phyloP scores from a whole-genome alignment of 1,139 yeast genomes.

The Candida tetrigidarum region DNA sequence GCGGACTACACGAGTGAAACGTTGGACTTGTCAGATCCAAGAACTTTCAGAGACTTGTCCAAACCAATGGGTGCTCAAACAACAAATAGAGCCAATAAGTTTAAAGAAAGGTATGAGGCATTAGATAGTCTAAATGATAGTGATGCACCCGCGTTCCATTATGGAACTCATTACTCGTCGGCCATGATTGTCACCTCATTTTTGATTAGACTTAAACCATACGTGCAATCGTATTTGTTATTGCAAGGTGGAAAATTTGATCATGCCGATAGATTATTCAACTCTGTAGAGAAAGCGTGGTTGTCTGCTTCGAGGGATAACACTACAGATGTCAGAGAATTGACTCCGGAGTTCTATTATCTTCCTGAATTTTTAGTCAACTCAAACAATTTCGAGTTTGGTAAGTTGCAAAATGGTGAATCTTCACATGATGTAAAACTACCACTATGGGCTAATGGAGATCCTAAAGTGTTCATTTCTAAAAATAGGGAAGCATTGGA shows the following conservation, averaged over 20 bases:
- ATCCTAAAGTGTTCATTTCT: slow-evolving; percentile 69
- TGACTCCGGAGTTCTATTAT: slow-evolving; percentile 83
- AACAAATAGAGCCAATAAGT: slow-evolving; percentile 57
- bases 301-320: slow-evolving; percentile 73
- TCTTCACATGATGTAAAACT: slow-evolving; percentile 61
- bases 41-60: slow-evolving; percentile 69
- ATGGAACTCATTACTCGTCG: slow-evolving; percentile 90
- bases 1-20: slow-evolving; percentile 74
- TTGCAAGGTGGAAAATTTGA: slow-evolving; percentile 89
- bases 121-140: slow-evolving; percentile 54
- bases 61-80: slow-evolving; percentile 93
- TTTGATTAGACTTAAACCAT: slow-evolving; percentile 75
- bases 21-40: slow-evolving; percentile 63
- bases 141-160: slow-evolving; percentile 78
- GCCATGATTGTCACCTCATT: slow-evolving; percentile 90
- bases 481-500: slow-evolving; percentile 84
- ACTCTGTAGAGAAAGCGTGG: slow-evolving; percentile 79
- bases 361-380: slow-evolving; percentile 77
- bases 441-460: slow-evolving; percentile 84
- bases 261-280: slow-evolving; percentile 81
- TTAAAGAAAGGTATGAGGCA: slow-evolving; percentile 72
- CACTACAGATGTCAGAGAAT: slow-evolving; percentile 84
- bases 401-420: slow-evolving; percentile 65
- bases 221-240: slow-evolving; percentile 73
- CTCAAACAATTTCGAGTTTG: slow-evolving; percentile 67